Conservation (phyloP, 257 asterid species). For the Gynochthodes officinalis region DNA sequence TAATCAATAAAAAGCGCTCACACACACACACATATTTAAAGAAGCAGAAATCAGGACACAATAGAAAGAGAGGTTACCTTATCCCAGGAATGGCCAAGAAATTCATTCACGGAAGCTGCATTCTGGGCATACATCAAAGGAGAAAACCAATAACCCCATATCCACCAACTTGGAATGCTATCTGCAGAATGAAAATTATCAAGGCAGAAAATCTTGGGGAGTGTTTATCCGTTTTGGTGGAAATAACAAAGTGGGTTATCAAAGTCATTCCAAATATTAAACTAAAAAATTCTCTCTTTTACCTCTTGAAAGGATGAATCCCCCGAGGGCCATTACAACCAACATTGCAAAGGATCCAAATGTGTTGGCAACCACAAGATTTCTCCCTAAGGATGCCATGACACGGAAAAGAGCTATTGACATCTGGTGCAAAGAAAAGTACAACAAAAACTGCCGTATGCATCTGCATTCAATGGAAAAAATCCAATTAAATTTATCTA, state of each 20-base stretch:
- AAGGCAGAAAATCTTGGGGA: slow-evolving; percentile 8
- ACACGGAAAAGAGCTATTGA: slow-evolving; percentile 81
- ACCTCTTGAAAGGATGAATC: slow-evolving; percentile 95
- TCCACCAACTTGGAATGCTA: slow-evolving; percentile 94
- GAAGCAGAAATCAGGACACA: neutral
- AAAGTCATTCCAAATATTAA: neutral
- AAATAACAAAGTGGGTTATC: neutral
- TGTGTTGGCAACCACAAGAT: slow-evolving; percentile 90
- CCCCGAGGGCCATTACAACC: slow-evolving; percentile 92
- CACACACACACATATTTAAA: too few relatives aligned
- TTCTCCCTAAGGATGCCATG: slow-evolving; percentile 92
- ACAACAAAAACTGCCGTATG: slow-evolving; percentile 67
- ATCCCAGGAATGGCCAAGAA: slow-evolving; percentile 90
- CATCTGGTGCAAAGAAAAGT: slow-evolving; percentile 88
- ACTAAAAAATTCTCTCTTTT: slow-evolving; percentile 8
- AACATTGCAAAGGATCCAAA: slow-evolving; percentile 97
- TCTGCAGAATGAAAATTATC: slow-evolving; percentile 38
- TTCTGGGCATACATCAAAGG: slow-evolving; percentile 90
- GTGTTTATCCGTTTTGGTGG: neutral
- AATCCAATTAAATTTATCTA: neutral
- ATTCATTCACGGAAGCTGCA: slow-evolving; percentile 89
- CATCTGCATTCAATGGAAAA: slow-evolving; percentile 46
- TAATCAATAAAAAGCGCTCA: too few relatives aligned
- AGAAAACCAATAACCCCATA: slow-evolving; percentile 97
- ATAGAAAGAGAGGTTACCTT: slow-evolving; percentile 40